These are phyloP conservation scores for Fusarium sulawesiense DNA, from an alignment of 2,329 filamentous ascomycete species.

Conservation along the genomic window DNA sequence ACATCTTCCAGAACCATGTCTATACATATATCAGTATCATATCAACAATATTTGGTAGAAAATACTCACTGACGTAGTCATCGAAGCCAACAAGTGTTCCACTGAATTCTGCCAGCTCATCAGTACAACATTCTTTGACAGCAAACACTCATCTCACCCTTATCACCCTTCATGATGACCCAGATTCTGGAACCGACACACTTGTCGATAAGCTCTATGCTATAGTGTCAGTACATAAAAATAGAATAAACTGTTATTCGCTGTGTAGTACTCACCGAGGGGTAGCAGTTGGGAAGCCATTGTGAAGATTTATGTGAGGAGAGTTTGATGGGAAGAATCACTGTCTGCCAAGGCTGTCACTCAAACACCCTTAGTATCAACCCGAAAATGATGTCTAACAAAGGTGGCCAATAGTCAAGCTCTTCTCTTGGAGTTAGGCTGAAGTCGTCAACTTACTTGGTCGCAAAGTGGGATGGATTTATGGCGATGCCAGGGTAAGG, in stretches of 20 bases:
- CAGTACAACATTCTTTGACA: constrained; percentile 15
- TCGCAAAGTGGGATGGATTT: constrained; percentile 47
- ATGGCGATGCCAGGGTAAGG: constrained; percentile 24
- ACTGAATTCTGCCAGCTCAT: constrained; percentile 79
- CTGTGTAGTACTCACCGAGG: constrained; percentile 63
- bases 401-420: constrained; percentile 1
- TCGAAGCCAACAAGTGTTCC: constrained; percentile 96
- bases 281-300: constrained; percentile 82
- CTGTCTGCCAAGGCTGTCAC: background rate
- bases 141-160: constrained; percentile 68
- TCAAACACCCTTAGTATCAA: background rate
- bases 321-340: background rate
- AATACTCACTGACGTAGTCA: constrained; percentile 96
- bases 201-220: constrained; percentile 94
- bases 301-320: constrained; percentile 36
- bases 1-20: constrained; percentile 99
- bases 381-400: background rate
- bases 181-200: constrained; percentile 98
- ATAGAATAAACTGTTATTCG: background rate
- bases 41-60: too few species aligned
- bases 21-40: constrained; percentile 55
- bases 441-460: constrained; percentile 34
- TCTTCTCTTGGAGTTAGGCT: constrained; percentile 17
- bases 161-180: constrained; percentile 99
- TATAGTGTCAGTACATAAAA: constrained; percentile 33